phyloP scores from a whole-genome alignment of 805 yeast genomes.

The Yarrowia hollandica region DNA sequence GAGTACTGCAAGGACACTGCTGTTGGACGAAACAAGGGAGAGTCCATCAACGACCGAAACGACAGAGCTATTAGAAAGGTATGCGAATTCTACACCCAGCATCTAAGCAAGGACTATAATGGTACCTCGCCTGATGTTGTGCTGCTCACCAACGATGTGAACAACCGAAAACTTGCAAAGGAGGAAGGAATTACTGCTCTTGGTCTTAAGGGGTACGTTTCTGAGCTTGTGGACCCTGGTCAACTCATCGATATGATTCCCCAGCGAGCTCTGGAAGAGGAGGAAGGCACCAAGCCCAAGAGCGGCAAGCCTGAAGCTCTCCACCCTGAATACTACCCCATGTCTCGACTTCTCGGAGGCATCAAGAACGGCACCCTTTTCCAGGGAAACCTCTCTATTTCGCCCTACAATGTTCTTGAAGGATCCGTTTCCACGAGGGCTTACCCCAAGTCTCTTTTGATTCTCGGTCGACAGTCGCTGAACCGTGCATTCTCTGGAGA shows the following conservation, averaged over 20 bases:
- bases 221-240: slow-evolving; percentile 65
- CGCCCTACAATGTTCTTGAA: slow-evolving; percentile 84
- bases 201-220: slow-evolving; percentile 69
- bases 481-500: slow-evolving; percentile 94
- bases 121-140: slow-evolving; percentile 38
- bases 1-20: slow-evolving; percentile 78
- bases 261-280: slow-evolving; percentile 35
- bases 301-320: slow-evolving; percentile 49
- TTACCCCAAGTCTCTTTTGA: slow-evolving; percentile 75
- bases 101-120: slow-evolving; percentile 47
- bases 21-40: slow-evolving; percentile 60
- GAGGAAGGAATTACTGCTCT: slow-evolving; percentile 55
- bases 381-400: slow-evolving; percentile 79
- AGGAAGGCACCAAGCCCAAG: slow-evolving; percentile 36
- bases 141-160: slow-evolving; percentile 72
- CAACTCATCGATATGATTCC: slow-evolving; percentile 80
- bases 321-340: slow-evolving; percentile 76
- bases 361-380: slow-evolving; percentile 79
- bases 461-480: slow-evolving; percentile 78
- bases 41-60: slow-evolving; percentile 82
- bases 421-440: slow-evolving; percentile 73
- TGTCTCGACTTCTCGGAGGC: slow-evolving; percentile 87
- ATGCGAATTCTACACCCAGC: slow-evolving; percentile 69
- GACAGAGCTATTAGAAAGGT: slow-evolving; percentile 84
- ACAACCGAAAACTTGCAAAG: slow-evolving; percentile 59